phyloP scores from a whole-genome alignment of 169 alveolate species.

The Besnoitia besnoiti region DNA sequence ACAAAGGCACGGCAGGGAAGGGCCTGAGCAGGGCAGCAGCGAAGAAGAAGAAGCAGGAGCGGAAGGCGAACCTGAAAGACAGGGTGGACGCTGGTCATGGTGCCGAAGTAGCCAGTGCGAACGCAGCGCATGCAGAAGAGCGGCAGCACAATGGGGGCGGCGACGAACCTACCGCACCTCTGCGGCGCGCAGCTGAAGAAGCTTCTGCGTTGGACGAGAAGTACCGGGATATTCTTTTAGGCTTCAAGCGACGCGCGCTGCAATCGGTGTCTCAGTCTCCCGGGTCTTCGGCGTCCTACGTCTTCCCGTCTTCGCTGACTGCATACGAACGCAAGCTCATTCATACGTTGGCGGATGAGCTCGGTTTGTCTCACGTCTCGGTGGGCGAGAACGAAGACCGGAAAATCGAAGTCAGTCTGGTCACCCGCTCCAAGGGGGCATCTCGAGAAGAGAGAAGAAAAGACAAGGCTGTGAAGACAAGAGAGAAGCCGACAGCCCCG shows the following conservation, averaged over 20 bases:
- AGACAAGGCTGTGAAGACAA: neutral
- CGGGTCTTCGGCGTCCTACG: neutral
- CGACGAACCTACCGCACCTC: neutral
- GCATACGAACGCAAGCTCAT: slow-evolving; percentile 9
- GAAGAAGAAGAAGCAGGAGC: neutral
- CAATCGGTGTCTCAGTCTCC: neutral
- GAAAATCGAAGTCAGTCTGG: neutral
- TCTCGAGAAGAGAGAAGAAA: neutral
- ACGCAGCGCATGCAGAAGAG: neutral
- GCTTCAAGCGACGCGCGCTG: neutral
- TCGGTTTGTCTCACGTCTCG: slow-evolving; percentile 6
- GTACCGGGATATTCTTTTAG: neutral
- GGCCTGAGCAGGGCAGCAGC: slow-evolving; percentile 4
- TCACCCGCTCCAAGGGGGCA: no score
- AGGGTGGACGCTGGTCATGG: neutral
- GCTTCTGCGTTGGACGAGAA: neutral
- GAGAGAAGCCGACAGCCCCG: neutral
- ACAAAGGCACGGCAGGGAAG: neutral
- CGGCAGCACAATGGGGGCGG: neutral
- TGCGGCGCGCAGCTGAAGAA: neutral
- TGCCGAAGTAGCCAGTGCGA: neutral
- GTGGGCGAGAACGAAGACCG: slow-evolving; percentile 18
- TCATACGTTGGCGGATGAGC: slow-evolving; percentile 33
- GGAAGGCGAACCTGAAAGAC: neutral
- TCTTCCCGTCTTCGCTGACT: slow-evolving; percentile 21